phyloP scores from a whole-genome alignment of 1,139 yeast genomes.

The Nakaseomyces sp. region DNA sequence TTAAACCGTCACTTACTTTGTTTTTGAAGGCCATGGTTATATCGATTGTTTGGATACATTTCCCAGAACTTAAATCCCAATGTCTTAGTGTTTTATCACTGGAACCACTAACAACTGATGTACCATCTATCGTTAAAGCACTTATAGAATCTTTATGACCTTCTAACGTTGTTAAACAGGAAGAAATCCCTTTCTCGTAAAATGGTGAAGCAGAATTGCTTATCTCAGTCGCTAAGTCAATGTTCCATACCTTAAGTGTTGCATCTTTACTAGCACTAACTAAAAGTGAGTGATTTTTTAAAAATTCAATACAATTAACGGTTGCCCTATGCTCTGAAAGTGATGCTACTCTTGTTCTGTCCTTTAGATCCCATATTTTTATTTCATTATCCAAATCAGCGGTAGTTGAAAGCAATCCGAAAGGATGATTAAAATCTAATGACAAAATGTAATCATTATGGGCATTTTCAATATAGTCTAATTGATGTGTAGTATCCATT shows the following conservation, averaged over 20 bases:
- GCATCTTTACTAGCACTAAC: constrained; percentile 60
- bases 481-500: neutral
- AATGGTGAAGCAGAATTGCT: neutral
- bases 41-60: constrained; percentile 32
- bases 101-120: constrained; percentile 65
- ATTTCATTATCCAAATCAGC: constrained; percentile 67
- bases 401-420: constrained; percentile 67
- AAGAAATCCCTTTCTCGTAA: constrained; percentile 5
- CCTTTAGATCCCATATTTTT: constrained; percentile 70
- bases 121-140: constrained; percentile 52
- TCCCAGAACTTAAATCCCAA: constrained; percentile 84
- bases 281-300: constrained; percentile 37
- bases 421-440: constrained; percentile 59
- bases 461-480: neutral
- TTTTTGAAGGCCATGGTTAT: constrained; percentile 16
- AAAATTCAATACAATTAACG: constrained; percentile 49
- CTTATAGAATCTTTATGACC: constrained; percentile 59
- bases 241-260: constrained; percentile 50
- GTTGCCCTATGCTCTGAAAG: constrained; percentile 49
- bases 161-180: constrained; percentile 42
- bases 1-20: neutral
- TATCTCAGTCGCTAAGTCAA: constrained; percentile 25
- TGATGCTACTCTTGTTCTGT: constrained; percentile 40
- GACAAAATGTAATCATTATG: constrained; percentile 39
- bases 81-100: constrained; percentile 76